These are phyloP conservation scores for Senecio squalidus DNA, from an alignment of 140 eudicot species.

Conservation along the genomic window DNA sequence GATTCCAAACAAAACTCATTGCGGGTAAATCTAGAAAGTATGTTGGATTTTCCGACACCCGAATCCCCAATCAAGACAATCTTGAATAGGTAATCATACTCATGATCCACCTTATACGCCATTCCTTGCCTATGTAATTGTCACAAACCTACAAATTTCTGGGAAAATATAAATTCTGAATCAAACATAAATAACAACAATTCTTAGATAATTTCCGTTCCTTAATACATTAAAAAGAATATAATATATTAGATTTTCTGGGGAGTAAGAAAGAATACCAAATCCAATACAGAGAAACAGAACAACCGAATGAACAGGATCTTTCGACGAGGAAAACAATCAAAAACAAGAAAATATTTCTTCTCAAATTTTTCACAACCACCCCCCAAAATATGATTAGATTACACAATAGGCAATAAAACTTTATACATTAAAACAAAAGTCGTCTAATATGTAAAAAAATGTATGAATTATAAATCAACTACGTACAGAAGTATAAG, in stretches of 20 bases:
- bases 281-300: constrained; percentile 36
- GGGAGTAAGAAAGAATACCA: constrained; percentile 4
- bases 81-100: constrained; percentile 60
- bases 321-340: constrained; percentile 25
- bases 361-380: not conserved
- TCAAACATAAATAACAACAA: not conserved
- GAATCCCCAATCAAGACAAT: constrained; percentile 65
- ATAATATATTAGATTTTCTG: constrained; percentile 17
- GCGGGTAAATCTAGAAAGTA: constrained; percentile 60
- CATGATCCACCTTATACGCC: constrained; percentile 76
- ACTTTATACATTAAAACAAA: not conserved
- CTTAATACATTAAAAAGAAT: not conserved
- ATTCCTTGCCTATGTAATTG: constrained; percentile 15
- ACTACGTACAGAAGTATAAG: too few species aligned
- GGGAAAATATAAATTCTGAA: not conserved
- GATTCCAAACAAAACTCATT: constrained; percentile 73
- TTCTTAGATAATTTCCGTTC: not conserved
- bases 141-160: constrained; percentile 13
- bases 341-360: constrained; percentile 8
- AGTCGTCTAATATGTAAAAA: not conserved
- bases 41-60: constrained; percentile 69
- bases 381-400: constrained; percentile 11
- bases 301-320: constrained; percentile 41
- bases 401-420: not conserved
- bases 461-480: too few species aligned